phyloP scores from a whole-genome alignment of 1,139 yeast species.

The Yamadazyma blattariae region DNA sequence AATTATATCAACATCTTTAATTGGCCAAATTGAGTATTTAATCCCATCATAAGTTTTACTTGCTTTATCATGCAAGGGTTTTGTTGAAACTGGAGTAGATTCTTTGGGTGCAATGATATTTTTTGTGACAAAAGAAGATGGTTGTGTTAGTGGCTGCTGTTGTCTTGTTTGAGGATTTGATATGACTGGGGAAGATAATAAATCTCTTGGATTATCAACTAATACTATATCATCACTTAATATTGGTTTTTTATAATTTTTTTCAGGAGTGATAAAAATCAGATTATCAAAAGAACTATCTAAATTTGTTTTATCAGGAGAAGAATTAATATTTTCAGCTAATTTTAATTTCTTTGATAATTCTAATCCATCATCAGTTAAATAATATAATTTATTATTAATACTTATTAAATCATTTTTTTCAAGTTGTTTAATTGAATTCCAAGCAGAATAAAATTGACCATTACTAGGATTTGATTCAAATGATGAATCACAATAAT shows the following conservation, averaged over 20 bases:
- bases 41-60: slow-evolving; percentile 21
- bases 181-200: slow-evolving; percentile 11
- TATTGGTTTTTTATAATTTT: slow-evolving; percentile 1
- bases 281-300: slow-evolving; percentile 35
- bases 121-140: not conserved
- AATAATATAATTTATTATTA: slow-evolving; percentile 50
- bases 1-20: slow-evolving; percentile 50
- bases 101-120: not conserved
- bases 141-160: not conserved
- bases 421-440: slow-evolving; percentile 59
- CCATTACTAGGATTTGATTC: slow-evolving; percentile 57
- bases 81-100: not conserved
- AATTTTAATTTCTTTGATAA: slow-evolving; percentile 58
- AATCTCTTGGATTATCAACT: slow-evolving; percentile 11
- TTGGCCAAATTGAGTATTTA: slow-evolving; percentile 38
- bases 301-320: slow-evolving; percentile 18
- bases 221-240: slow-evolving; percentile 8
- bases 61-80: slow-evolving; percentile 21
- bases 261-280: slow-evolving; percentile 25
- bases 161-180: not conserved
- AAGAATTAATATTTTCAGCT: slow-evolving; percentile 38
- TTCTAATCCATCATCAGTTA: slow-evolving; percentile 72
- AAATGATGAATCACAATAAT: slow-evolving; percentile 66
- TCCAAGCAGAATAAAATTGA: slow-evolving; percentile 80
- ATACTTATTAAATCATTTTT: slow-evolving; percentile 59